These are phyloP conservation scores for Protomyces pachydermus DNA, from an alignment of 1,139 yeast species.

Conservation along the genomic window DNA sequence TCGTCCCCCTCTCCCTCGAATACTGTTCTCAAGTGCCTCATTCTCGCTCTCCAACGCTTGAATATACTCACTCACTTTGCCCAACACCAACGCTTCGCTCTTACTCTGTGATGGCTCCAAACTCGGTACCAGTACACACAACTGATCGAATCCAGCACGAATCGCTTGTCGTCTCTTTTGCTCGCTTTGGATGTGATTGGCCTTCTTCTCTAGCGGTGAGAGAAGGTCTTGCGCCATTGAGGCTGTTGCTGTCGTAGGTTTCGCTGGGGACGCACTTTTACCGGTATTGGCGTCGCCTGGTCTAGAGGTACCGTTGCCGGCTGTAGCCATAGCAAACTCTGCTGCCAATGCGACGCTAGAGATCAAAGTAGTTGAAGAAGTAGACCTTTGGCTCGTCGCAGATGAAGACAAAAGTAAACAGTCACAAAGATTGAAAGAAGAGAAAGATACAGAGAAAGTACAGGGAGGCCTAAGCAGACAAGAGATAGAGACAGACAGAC, in stretches of 20 bases:
- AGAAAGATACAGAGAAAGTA: background rate
- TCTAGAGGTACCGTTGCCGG: too few relatives aligned
- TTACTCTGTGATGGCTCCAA: conserved; percentile 42
- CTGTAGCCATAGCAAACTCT: too few relatives aligned
- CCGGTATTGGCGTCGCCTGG: too few relatives aligned
- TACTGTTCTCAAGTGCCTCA: background rate
- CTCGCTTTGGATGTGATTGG: conserved; percentile 41
- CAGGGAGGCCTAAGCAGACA: background rate
- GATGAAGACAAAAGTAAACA: background rate
- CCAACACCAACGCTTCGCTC: conserved; percentile 44
- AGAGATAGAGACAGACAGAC: background rate
- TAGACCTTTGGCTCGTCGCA: background rate
- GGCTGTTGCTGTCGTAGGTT: too few relatives aligned
- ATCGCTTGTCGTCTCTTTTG: conserved; percentile 49
- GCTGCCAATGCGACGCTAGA: too few relatives aligned
- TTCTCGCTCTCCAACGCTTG: conserved; percentile 32
- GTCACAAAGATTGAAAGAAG: background rate
- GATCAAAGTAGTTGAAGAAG: too few relatives aligned
- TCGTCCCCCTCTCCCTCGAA: background rate
- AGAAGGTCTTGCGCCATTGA: conserved; percentile 11
- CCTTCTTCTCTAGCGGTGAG: conserved; percentile 33
- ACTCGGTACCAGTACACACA: conserved; percentile 45
- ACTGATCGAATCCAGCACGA: conserved; percentile 45
- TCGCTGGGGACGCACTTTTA: too few relatives aligned
- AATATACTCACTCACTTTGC: conserved; percentile 29